Evolutionary conservation across 768 basidiomycete genomes (phyloP).

Genomic region (Boletus reticuloceps): DNA sequence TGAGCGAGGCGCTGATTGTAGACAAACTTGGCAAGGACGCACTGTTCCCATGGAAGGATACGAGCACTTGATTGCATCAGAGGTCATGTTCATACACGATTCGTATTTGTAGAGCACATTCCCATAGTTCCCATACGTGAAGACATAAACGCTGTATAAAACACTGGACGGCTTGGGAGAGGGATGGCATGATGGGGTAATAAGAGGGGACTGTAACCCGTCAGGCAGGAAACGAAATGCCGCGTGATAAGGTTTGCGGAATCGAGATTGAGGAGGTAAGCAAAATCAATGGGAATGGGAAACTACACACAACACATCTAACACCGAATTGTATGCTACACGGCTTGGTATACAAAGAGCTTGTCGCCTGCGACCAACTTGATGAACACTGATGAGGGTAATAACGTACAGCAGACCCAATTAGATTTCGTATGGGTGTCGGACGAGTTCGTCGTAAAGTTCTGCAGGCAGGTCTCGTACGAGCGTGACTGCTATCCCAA

Average conservation of each 20-base stretch:
- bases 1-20: constrained; percentile 30
- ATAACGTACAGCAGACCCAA: neutral
- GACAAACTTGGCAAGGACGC: constrained; percentile 18
- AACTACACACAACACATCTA: constrained; percentile 16
- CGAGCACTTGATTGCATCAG: neutral
- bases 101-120: neutral
- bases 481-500: constrained; percentile 91
- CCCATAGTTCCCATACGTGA: neutral
- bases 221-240: neutral
- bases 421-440: constrained; percentile 72
- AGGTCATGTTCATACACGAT: neutral
- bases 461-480: constrained; percentile 88
- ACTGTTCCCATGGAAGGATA: constrained; percentile 22
- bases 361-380: constrained; percentile 13
- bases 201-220: neutral
- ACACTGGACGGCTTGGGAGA: neutral
- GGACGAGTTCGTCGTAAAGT: constrained; percentile 84
- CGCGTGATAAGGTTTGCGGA: neutral
- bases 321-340: constrained; percentile 24
- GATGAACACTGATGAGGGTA: neutral
- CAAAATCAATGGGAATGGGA: neutral
- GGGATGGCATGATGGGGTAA: neutral
- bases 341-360: constrained; percentile 6
- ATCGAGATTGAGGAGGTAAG: neutral
- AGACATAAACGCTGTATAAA: neutral